A percentile compares a stretch with the other conserved stretches of the same genome.
phyloP scores from a whole-genome alignment of 2,329 filamentous ascomycete genomes.

The Albifimbria verrucaria region DNA sequence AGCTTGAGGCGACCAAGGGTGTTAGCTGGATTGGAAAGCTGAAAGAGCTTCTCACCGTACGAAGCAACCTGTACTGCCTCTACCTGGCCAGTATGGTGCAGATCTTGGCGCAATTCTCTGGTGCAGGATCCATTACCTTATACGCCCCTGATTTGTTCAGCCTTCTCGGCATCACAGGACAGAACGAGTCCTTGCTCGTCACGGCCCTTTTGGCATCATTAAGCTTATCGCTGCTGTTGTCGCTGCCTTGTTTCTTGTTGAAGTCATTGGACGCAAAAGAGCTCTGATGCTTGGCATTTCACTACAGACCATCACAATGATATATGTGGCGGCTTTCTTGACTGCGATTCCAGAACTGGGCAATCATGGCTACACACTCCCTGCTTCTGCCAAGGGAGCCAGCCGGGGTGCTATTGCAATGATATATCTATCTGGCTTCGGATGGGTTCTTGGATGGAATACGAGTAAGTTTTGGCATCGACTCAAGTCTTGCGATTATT shows the following conservation, averaged over 20 bases:
- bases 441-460: constrained; percentile 73
- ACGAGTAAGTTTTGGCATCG: constrained; percentile 34
- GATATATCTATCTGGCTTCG: constrained; percentile 67
- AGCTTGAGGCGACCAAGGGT: constrained; percentile 68
- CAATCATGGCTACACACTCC: constrained; percentile 44
- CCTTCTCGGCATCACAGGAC: constrained; percentile 66
- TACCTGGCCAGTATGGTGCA: constrained; percentile 68
- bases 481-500: background rate
- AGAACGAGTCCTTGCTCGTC: constrained; percentile 66
- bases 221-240: constrained; percentile 65
- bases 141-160: constrained; percentile 73
- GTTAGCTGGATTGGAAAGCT: constrained; percentile 60
- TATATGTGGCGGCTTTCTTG: constrained; percentile 61
- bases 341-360: constrained; percentile 59
- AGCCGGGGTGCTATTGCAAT: constrained; percentile 68
- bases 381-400: constrained; percentile 45
- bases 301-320: constrained; percentile 57
- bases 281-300: constrained; percentile 58
- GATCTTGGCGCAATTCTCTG: constrained; percentile 70
- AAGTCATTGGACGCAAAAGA: constrained; percentile 72
- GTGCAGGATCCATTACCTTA: constrained; percentile 70
- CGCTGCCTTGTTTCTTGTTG: constrained; percentile 76
- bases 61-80: constrained; percentile 69
- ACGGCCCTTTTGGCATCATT: constrained; percentile 75
- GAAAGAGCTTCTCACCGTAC: constrained; percentile 65